Base-by-base conservation (phyloP, 176 grass and related monocot genomes). In the Aegilops speltoides region DNA sequence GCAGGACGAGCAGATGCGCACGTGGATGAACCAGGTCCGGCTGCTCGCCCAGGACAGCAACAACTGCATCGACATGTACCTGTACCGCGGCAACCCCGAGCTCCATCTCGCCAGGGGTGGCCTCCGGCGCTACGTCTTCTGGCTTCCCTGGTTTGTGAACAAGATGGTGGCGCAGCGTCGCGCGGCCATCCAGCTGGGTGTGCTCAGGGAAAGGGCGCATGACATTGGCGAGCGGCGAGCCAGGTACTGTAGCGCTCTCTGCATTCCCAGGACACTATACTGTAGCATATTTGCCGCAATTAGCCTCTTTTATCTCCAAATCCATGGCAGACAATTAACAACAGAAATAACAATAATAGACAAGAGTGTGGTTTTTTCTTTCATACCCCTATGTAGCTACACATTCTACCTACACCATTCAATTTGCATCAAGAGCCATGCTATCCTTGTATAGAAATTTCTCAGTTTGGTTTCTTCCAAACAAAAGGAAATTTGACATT, bases 21-120 rank as follows among this genome's bases (percentile, higher is more conserved):
- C 75, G 0, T 77, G 75, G 75, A 77, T 77, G 75, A 56, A 77
- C 50, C 75, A 77, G 75, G 48, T 77, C 4, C 75, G 50, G 17
- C 17, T 57, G 2, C 75, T 77, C 19, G 75, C 75, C 17, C 75
- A n/a, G 8, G 75, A 77, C 48, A 13, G 75, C 75, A 56, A 7
- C 29, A 57, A 56, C 29, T 77, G 75, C 75, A 59, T 77, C 50
- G 48, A 77, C 4, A 9, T 77, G 4, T 57, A 77, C 29, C 29
- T 20, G 12, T 64, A 14, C 62, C 62, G 62, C 12, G 4, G 62
- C 12, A 64, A 15, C 24, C 62, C 12, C 10, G 75, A 57, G 1
- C 22, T 77, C 50, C 29, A 77, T 19, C 50, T 9, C 0, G 75
- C 75, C 48, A 77, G 52, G 8, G 9, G 75, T 9, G 10, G 48